Base-by-base conservation (phyloP, 305 asterid species). In the Solanum hybrid region DNA sequence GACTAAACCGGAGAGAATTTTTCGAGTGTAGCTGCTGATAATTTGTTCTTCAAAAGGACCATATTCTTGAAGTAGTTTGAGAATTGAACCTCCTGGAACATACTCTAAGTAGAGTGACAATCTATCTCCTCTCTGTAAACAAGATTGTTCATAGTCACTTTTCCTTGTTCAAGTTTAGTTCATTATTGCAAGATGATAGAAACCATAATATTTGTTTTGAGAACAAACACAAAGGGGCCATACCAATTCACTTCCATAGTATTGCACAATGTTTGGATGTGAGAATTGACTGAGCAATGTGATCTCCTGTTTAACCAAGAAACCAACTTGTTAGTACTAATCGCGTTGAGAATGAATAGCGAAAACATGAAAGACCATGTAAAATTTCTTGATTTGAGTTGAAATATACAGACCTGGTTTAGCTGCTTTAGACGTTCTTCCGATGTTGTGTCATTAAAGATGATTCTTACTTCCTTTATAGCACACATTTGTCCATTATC, bases 401-500 rank as follows among this genome's bases (percentile, higher is more conserved):
- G 56, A 87, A 73, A n/a, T 51, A 78, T n/a, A 31, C 20, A 5
- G 7, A 96, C 99, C 99, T 97, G 99, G 91, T 95, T 96, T 92
- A 97, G 94, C 89, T 95, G 99, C 93, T 94, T 96, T 90, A 97
- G 98, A 89, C 95, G 88, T 91, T 97, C 99, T 93, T 95, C 95
- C 22, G 99, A 96, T 56, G 96, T 90, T 84, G 89, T 96, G 92
- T 97, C 99, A 77, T 96, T 98, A 5, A 98, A 92, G 89, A 95
- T 92, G 87, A 96, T 94, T 90, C 89, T 94, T 36, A 97, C 99
- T 95, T 97, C 98, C 91, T 97, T 97, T 91, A 97, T 97, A 34
- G 99, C 99, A 32, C 99, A 97, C 99, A 97, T 97, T 92, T 95
- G 98, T 86, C 99, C 99, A 90, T 93, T 97, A 92, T 95, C 97